Percentiles rank a stretch among this genome's conserved stretches.
Conservation (phyloP, 2,329 filamentous ascomycete species). For the Cylindrodendrum hubeiense region DNA sequence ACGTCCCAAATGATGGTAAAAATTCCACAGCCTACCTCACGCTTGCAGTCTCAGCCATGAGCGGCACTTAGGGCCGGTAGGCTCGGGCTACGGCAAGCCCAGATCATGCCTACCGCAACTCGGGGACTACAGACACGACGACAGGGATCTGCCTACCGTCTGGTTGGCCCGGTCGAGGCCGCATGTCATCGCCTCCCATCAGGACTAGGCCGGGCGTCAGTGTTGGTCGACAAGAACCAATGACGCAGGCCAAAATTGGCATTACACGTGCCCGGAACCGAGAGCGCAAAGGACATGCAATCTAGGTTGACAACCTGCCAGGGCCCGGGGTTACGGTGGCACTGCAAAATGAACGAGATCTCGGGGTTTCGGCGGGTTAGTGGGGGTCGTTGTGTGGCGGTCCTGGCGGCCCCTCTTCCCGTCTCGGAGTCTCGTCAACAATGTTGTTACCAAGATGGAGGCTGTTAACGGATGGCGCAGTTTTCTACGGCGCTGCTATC, state of each 20-base stretch:
- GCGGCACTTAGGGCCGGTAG: slow-evolving; percentile 23
- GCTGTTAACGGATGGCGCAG: background rate
- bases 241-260: background rate
- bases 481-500: background rate
- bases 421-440: background rate
- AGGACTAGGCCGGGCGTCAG: background rate
- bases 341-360: slow-evolving; percentile 4
- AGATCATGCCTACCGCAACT: background rate
- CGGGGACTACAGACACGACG: background rate
- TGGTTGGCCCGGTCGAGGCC: background rate
- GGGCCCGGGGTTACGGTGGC: slow-evolving; percentile 1
- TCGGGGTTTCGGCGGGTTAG: slow-evolving; percentile 19
- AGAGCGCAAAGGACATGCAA: background rate
- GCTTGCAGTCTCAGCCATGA: background rate
- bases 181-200: background rate
- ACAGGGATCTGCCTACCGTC: background rate
- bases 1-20: background rate
- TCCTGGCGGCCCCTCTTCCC: slow-evolving; percentile 1
- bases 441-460: background rate
- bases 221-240: background rate
- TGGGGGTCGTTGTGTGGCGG: slow-evolving; percentile 4
- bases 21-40: background rate
- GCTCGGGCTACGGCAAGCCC: background rate
- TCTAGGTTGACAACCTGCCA: background rate
- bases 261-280: slow-evolving; percentile 1